phyloP scores from a whole-genome alignment of 139 green algal species.

The Zygnema cylindricum region DNA sequence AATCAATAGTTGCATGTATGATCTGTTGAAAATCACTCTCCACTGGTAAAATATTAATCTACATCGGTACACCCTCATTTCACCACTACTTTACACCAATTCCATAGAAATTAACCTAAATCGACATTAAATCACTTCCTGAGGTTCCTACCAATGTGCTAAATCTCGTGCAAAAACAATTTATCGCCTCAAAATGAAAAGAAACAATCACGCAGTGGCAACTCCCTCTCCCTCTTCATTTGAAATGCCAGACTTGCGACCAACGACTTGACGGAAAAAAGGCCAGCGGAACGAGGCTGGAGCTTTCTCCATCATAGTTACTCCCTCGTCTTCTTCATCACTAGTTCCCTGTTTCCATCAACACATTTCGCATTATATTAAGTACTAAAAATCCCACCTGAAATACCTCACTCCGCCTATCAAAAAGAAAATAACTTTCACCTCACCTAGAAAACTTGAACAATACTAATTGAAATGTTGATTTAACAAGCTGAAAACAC shows the following conservation, averaged over 20 bases:
- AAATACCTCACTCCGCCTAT: not conserved
- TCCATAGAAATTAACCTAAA: no score
- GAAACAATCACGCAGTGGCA: not conserved
- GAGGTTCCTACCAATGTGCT: no score
- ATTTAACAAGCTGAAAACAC: not conserved
- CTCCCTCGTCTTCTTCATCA: not conserved
- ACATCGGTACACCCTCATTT: no score
- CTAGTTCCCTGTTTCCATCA: not conserved
- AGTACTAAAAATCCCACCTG: not conserved
- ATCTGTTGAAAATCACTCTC: no score
- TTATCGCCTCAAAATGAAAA: no score
- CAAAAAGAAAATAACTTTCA: not conserved
- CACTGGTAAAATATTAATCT: no score
- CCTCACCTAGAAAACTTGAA: not conserved
- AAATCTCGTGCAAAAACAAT: no score
- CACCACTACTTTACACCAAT: no score
- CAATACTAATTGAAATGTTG: not conserved
- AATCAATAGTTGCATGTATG: no score
- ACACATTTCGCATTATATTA: not conserved
- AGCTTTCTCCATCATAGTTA: not conserved
- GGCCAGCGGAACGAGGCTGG: conserved; percentile 13
- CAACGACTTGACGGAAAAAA: not conserved
- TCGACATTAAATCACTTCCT: no score
- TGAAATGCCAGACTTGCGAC: not conserved
- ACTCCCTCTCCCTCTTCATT: not conserved